phyloP scores from a whole-genome alignment of 495 filamentous ascomycete genomes.

The Tuber microsphaerosporum region DNA sequence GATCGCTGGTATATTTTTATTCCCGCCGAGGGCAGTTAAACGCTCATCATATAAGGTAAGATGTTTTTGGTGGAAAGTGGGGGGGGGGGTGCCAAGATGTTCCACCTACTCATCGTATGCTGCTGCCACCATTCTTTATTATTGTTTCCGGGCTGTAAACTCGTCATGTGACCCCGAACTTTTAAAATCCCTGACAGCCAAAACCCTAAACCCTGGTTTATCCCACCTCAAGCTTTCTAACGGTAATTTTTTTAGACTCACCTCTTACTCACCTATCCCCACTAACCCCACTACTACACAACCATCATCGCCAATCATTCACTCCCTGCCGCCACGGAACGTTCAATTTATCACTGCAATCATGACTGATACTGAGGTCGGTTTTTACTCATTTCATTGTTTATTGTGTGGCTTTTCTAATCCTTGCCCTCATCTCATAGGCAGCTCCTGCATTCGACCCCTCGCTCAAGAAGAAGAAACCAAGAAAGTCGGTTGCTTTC shows the following conservation, averaged over 20 bases:
- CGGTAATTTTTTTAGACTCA: neutral
- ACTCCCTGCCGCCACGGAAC: neutral
- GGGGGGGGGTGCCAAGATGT: too few species aligned
- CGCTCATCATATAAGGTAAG: too few species aligned
- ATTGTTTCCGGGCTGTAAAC: neutral
- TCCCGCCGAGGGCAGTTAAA: too few species aligned
- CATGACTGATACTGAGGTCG: slow-evolving; percentile 38
- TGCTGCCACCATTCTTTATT: too few species aligned
- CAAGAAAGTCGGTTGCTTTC: slow-evolving; percentile 41
- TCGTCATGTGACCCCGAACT: neutral
- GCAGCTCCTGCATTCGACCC: slow-evolving; percentile 37
- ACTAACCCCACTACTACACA: slow-evolving; percentile 6
- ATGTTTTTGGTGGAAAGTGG: too few species aligned
- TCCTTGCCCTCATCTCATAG: slow-evolving; percentile 10
- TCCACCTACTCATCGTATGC: too few species aligned
- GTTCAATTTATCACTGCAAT: slow-evolving; percentile 17
- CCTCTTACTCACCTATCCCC: neutral
- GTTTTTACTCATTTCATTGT: slow-evolving; percentile 16
- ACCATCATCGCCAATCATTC: neutral
- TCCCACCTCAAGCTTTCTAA: neutral
- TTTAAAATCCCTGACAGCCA: neutral
- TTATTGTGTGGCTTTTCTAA: neutral
- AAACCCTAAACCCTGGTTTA: neutral
- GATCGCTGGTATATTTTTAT: too few species aligned
- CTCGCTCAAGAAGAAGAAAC: slow-evolving; percentile 38